Percentiles rank a stretch among this genome's conserved stretches.
Conservation (phyloP, 2,329 filamentous ascomycete genomes). For the Fusarium humuli region DNA sequence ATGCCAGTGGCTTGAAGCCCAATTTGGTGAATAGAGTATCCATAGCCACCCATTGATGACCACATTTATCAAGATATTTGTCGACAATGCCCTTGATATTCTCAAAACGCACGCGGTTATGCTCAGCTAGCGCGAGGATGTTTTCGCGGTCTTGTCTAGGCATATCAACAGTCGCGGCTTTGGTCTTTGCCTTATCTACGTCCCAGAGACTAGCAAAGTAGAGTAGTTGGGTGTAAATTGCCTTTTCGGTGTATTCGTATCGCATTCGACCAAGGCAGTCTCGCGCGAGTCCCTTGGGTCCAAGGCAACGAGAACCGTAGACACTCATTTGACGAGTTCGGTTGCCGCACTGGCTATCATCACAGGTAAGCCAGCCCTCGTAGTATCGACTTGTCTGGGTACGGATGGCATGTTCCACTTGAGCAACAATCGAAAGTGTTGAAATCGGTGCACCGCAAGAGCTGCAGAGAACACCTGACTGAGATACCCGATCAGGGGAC, state of each 20-base stretch:
- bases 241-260: conserved; percentile 89
- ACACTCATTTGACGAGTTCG: conserved; percentile 93
- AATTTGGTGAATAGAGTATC: conserved; percentile 82
- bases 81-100: conserved; percentile 83
- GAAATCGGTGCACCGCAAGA: conserved; percentile 74
- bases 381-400: conserved; percentile 86
- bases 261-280: conserved; percentile 90
- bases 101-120: conserved; percentile 83
- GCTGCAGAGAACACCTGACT: conserved; percentile 80
- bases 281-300: conserved; percentile 83
- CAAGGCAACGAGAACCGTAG: conserved; percentile 89
- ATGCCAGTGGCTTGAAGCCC: conserved; percentile 60
- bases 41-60: conserved; percentile 94
- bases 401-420: conserved; percentile 87
- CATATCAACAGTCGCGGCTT: conserved; percentile 60
- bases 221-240: conserved; percentile 92
- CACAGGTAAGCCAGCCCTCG: conserved; percentile 89
- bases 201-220: conserved; percentile 90
- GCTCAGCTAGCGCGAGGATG: conserved; percentile 78
- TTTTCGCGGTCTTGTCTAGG: conserved; percentile 70
- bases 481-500: conserved; percentile 71
- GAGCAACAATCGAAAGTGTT: conserved; percentile 81
- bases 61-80: conserved; percentile 88
- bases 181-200: conserved; percentile 79
- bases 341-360: conserved; percentile 87